These are phyloP conservation scores for Salvia sclarea DNA, from an alignment of 305 asterid species.

Conservation along the genomic window DNA sequence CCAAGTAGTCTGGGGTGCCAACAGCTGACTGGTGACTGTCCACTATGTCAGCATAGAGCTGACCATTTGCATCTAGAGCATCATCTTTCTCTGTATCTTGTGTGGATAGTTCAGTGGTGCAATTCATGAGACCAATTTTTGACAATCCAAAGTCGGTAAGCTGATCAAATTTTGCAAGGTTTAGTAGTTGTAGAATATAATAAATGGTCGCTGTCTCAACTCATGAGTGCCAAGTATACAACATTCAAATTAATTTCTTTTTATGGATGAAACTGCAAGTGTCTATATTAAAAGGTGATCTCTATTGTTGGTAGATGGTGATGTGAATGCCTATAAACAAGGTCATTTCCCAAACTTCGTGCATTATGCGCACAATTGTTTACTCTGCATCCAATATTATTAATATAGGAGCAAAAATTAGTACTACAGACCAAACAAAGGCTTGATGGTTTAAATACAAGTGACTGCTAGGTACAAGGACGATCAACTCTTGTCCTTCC, in stretches of 20 bases:
- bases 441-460: slow-evolving; percentile 8
- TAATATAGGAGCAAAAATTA: slow-evolving; percentile 13
- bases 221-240: slow-evolving; percentile 14
- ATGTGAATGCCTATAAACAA: slow-evolving; percentile 2
- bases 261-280: not conserved
- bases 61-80: slow-evolving; percentile 45
- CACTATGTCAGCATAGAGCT: slow-evolving; percentile 45
- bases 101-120: slow-evolving; percentile 75
- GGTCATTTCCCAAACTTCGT: not conserved
- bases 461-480: not conserved
- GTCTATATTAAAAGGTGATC: slow-evolving; percentile 19
- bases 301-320: slow-evolving; percentile 1
- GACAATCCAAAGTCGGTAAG: slow-evolving; percentile 98
- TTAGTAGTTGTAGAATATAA: slow-evolving; percentile 37
- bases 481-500: slow-evolving; percentile 6
- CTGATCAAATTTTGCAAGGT: slow-evolving; percentile 49
- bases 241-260: slow-evolving; percentile 18
- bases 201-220: slow-evolving; percentile 13
- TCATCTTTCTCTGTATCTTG: slow-evolving; percentile 47
- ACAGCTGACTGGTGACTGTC: slow-evolving; percentile 72
- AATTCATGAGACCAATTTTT: slow-evolving; percentile 93
- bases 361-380: slow-evolving; percentile 7
- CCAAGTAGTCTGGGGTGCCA: slow-evolving; percentile 98
- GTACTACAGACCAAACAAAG: slow-evolving; percentile 17
- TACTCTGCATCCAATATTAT: slow-evolving; percentile 13